A percentile compares a stretch with the other conserved stretches of the same genome.
These are phyloP conservation scores for Cynara cardunculus DNA, from an alignment of 129 eudicot species.

Conservation along the genomic window DNA sequence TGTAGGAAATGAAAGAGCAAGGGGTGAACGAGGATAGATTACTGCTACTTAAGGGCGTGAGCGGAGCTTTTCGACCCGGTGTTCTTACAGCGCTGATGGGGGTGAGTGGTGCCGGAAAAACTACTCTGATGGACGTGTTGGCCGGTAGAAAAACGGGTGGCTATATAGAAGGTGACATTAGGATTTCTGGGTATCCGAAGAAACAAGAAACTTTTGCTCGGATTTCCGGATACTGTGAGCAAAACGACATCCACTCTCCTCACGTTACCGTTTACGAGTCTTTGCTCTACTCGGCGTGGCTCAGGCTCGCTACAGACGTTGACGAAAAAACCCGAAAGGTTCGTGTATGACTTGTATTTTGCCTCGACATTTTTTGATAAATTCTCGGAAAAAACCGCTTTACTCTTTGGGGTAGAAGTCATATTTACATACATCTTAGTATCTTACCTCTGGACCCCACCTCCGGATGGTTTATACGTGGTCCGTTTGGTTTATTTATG, in stretches of 20 bases:
- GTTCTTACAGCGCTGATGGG: background rate
- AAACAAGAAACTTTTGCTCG: constrained; percentile 64
- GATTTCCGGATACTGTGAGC: constrained; percentile 32
- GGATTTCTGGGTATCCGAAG: constrained; percentile 65
- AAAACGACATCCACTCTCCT: background rate
- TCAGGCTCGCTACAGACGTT: constrained; percentile 23
- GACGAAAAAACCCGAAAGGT: constrained; percentile 36
- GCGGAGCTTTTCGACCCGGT: background rate
- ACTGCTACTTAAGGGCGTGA: background rate
- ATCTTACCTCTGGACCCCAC: background rate
- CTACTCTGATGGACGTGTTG: constrained; percentile 43
- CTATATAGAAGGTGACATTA: constrained; percentile 64
- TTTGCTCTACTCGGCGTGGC: background rate
- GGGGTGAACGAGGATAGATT: constrained; percentile 3
- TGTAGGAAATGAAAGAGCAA: background rate
- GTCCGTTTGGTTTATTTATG: background rate
- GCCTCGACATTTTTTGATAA: background rate
- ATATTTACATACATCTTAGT: background rate
- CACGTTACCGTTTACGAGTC: constrained; percentile 43
- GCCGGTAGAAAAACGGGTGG: constrained; percentile 41
- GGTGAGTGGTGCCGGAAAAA: background rate
- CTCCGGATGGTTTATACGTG: background rate
- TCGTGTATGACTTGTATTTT: background rate
- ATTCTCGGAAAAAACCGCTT: background rate
- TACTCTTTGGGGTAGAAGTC: background rate